These are phyloP conservation scores for Aspergillus incahuasiensis DNA, from an alignment of 495 filamentous ascomycete genomes.

Conservation along the genomic window DNA sequence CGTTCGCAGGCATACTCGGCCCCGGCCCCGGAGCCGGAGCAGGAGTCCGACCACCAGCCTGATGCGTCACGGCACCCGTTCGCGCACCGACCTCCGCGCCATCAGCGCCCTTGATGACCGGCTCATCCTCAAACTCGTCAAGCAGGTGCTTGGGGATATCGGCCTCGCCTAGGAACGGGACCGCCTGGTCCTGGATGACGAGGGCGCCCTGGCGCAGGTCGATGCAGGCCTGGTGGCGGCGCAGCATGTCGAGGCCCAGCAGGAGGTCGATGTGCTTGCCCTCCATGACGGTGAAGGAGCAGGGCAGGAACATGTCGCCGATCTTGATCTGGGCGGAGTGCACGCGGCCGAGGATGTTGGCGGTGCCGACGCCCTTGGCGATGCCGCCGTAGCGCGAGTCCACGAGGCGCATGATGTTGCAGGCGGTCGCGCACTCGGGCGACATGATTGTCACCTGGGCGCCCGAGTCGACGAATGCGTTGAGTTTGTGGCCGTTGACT, in stretches of 20 bases:
- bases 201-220: slow-evolving; percentile 77
- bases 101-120: slow-evolving; percentile 76
- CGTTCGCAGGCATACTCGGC: slow-evolving; percentile 11
- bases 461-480: slow-evolving; percentile 96
- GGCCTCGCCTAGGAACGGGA: slow-evolving; percentile 84
- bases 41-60: slow-evolving; percentile 33
- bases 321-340: slow-evolving; percentile 93
- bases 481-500: slow-evolving; percentile 86
- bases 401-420: slow-evolving; percentile 95
- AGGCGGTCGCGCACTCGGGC: slow-evolving; percentile 79
- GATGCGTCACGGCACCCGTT: slow-evolving; percentile 74
- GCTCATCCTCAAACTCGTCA: slow-evolving; percentile 72
- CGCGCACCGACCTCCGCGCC: slow-evolving; percentile 80
- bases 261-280: slow-evolving; percentile 96
- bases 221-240: slow-evolving; percentile 86
- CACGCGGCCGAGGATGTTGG: slow-evolving; percentile 88
- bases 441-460: slow-evolving; percentile 99
- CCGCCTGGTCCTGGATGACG: slow-evolving; percentile 79
- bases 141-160: slow-evolving; percentile 78
- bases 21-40: slow-evolving; percentile 19
- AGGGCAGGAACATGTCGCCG: slow-evolving; percentile 79
- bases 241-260: slow-evolving; percentile 92
- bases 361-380: slow-evolving; percentile 88
- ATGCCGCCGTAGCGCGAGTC: slow-evolving; percentile 88
- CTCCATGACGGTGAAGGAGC: slow-evolving; percentile 99